Conservation (phyloP, 2,329 filamentous ascomycete genomes). For the Hymenoscyphus fraxineus region DNA sequence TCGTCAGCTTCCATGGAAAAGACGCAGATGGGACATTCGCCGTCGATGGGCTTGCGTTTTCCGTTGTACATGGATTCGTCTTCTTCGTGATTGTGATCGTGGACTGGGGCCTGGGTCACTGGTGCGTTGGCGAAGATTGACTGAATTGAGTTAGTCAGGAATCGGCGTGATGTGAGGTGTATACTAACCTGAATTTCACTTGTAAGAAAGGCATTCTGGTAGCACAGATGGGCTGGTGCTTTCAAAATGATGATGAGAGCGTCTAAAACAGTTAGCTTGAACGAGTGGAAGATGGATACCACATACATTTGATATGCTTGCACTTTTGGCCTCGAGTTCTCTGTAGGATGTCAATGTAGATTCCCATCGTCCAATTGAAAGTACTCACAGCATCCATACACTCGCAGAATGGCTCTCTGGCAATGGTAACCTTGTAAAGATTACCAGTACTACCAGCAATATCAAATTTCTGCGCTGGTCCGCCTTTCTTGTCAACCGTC, state of each 20-base stretch:
- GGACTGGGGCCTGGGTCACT: slow-evolving; percentile 16
- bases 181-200: slow-evolving; percentile 11
- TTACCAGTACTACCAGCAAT: slow-evolving; percentile 26
- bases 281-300: neutral
- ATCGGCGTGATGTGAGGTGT: neutral
- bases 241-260: slow-evolving; percentile 24
- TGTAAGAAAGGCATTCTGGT: slow-evolving; percentile 21
- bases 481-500: slow-evolving; percentile 11
- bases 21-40: slow-evolving; percentile 25
- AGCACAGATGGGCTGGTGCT: slow-evolving; percentile 19
- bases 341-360: slow-evolving; percentile 10
- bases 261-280: slow-evolving; percentile 9
- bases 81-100: slow-evolving; percentile 9
- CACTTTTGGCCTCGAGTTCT: slow-evolving; percentile 21
- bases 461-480: slow-evolving; percentile 16
- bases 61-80: slow-evolving; percentile 16
- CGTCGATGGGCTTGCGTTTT: slow-evolving; percentile 22
- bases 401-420: slow-evolving; percentile 15
- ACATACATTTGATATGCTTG: slow-evolving; percentile 24
- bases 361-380: too few species aligned
- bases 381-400: slow-evolving; percentile 25
- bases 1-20: slow-evolving; percentile 32
- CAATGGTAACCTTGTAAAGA: slow-evolving; percentile 19
- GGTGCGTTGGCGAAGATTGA: slow-evolving; percentile 22
- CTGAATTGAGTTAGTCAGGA: neutral